Conservation (phyloP, 2,329 filamentous ascomycete species). For the Fusarium siculi region DNA sequence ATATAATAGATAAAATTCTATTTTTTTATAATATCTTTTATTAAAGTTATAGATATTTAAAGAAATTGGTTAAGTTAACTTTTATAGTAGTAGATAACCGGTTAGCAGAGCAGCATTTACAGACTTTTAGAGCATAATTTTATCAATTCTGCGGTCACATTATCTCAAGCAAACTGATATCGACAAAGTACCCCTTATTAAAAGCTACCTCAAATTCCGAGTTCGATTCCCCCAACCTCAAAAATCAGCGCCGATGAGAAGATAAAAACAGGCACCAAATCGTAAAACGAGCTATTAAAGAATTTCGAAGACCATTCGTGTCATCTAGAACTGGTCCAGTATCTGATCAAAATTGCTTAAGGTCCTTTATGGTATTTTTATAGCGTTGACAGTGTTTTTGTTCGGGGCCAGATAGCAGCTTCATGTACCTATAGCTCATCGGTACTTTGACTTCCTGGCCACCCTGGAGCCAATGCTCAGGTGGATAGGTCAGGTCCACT, state of each 20-base stretch:
- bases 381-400: not conserved
- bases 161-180: not conserved
- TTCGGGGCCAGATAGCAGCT: not conserved
- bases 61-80: too few relatives aligned
- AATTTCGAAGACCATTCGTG: rapidly evolving
- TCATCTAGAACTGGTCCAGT: rapidly evolving
- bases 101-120: too few relatives aligned
- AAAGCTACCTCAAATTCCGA: not conserved
- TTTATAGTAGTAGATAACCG: too few relatives aligned
- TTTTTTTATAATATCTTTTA: too few relatives aligned
- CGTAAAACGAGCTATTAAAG: rapidly evolving
- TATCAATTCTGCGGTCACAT: not conserved
- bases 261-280: not conserved
- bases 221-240: not conserved
- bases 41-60: too few relatives aligned
- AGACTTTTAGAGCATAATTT: too few relatives aligned
- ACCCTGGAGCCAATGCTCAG: slow-evolving; percentile 16
- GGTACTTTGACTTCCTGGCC: not conserved
- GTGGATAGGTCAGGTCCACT: slow-evolving; percentile 19
- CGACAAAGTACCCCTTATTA: not conserved
- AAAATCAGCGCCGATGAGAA: not conserved
- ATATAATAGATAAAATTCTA: too few relatives aligned
- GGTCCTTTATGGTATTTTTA: not conserved
- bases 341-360: not conserved
- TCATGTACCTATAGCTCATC: not conserved